Percentiles rank a stretch among this genome's conserved stretches.
Evolutionary conservation across 257 asterid genomes (phyloP).

Genomic region (Jacaranda mimosifolia): DNA sequence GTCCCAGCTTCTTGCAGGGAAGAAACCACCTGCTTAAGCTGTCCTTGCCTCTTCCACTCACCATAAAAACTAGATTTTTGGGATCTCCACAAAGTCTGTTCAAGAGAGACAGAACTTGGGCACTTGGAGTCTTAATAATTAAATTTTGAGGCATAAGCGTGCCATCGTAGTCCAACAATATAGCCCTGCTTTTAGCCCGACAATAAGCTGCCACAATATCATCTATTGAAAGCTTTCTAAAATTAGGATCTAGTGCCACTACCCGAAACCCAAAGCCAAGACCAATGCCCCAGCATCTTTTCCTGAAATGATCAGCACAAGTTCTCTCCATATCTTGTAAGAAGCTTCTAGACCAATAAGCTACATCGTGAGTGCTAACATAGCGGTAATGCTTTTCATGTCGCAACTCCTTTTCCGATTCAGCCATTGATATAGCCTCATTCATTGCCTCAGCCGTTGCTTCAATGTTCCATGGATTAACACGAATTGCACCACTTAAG

Average conservation of each 20-base stretch:
- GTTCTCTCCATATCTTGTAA: constrained; percentile 93
- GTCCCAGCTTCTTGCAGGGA: constrained; percentile 82
- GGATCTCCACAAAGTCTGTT: constrained; percentile 70
- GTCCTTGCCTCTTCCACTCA: constrained; percentile 90
- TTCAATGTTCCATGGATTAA: constrained; percentile 93
- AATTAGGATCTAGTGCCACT: constrained; percentile 88
- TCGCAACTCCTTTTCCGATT: constrained; percentile 75
- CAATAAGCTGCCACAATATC: constrained; percentile 72
- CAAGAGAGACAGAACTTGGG: constrained; percentile 77
- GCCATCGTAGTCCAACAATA: constrained; percentile 92
- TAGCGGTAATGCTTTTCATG: constrained; percentile 93
- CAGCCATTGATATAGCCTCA: constrained; percentile 84
- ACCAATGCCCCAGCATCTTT: constrained; percentile 90
- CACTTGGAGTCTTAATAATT: constrained; percentile 73
- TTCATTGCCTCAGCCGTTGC: constrained; percentile 88
- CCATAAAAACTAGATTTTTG: constrained; percentile 76
- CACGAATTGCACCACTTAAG: constrained; percentile 90
- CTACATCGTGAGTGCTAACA: constrained; percentile 83
- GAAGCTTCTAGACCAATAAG: constrained; percentile 90
- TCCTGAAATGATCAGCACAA: constrained; percentile 86
- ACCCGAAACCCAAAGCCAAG: constrained; percentile 94
- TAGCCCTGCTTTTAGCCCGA: constrained; percentile 76
- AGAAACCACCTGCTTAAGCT: constrained; percentile 84
- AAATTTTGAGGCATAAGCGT: constrained; percentile 93
- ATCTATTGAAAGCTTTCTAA: constrained; percentile 81